Evolutionary conservation across 2,329 filamentous ascomycete genomes (phyloP).

Genomic region (Calcarisporium arbuscula): DNA sequence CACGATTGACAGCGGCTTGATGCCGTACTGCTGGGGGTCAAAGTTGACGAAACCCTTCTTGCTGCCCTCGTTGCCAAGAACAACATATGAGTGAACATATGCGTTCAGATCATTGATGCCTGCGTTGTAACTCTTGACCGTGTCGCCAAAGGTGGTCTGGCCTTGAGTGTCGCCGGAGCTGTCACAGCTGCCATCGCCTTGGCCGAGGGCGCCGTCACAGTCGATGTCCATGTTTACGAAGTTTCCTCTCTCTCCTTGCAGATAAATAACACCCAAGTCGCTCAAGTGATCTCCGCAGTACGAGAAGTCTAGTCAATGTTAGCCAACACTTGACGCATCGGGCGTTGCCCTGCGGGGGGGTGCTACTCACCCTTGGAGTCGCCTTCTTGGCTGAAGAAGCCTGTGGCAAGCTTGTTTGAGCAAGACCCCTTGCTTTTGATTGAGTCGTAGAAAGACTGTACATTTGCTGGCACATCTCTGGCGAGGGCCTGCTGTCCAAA

Average conservation of each 20-base stretch:
- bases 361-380: conserved; percentile 18
- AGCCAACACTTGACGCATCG: no score
- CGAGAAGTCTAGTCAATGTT: conserved; percentile 6
- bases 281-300: conserved; percentile 37
- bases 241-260: conserved; percentile 4
- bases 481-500: conserved; percentile 8
- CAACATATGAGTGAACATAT: conserved; percentile 39
- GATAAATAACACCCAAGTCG: conserved; percentile 17
- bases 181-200: conserved; percentile 30
- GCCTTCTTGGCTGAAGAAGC: conserved; percentile 23
- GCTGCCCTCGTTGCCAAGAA: conserved; percentile 41
- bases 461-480: conserved; percentile 18
- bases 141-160: conserved; percentile 35
- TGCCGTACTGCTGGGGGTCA: neutral
- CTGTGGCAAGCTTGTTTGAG: conserved; percentile 21
- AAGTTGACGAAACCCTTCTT: conserved; percentile 10
- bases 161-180: conserved; percentile 29
- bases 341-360: neutral
- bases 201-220: conserved; percentile 37
- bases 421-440: conserved; percentile 22
- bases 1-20: conserved; percentile 6
- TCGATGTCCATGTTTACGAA: conserved; percentile 44
- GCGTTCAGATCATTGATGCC: conserved; percentile 32
- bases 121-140: conserved; percentile 22
- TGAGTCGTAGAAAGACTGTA: conserved; percentile 23